Conservation (phyloP, 1,284 basidiomycete genomes). For the Erythrobasidium hasegawianum region DNA sequence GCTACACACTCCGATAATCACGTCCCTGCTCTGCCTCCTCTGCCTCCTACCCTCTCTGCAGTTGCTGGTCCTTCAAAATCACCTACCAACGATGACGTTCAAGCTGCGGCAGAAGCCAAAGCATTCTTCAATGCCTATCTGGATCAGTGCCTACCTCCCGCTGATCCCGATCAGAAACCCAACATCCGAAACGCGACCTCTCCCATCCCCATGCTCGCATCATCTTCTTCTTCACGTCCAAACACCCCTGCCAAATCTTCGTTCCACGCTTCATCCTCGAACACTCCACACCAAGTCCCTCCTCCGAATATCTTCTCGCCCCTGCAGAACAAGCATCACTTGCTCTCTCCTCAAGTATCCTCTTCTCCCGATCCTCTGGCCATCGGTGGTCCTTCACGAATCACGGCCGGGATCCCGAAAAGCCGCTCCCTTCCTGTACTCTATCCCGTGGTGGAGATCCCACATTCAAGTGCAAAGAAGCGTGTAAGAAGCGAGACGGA, state of each 20-base stretch:
- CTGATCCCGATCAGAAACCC: not conserved
- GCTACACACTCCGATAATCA: not conserved
- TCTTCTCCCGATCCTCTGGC: slow-evolving; percentile 28
- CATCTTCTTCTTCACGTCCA: not conserved
- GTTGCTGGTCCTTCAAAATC: not conserved
- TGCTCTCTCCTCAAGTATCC: slow-evolving; percentile 5
- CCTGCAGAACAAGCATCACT: not conserved
- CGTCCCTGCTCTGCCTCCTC: slow-evolving; percentile 1
- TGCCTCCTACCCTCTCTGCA: not conserved
- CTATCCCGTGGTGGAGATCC: no score
- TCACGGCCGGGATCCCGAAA: no score
- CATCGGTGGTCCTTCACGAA: not conserved
- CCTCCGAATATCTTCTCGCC: not conserved
- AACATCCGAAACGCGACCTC: not conserved
- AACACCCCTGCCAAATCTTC: not conserved
- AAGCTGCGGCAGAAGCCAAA: not conserved
- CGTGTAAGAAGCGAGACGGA: not conserved
- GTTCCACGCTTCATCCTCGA: not conserved
- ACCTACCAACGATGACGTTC: not conserved
- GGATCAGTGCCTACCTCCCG: no score
- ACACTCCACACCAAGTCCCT: no score
- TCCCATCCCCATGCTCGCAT: slow-evolving; percentile 5
- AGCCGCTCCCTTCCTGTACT: no score
- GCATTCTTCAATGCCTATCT: no score
- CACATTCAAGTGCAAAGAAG: not conserved